Percentiles rank a stretch among this genome's conserved stretches.
Conservation (phyloP, 2,329 filamentous ascomycete species). For the Phialemoniopsis sp. region DNA sequence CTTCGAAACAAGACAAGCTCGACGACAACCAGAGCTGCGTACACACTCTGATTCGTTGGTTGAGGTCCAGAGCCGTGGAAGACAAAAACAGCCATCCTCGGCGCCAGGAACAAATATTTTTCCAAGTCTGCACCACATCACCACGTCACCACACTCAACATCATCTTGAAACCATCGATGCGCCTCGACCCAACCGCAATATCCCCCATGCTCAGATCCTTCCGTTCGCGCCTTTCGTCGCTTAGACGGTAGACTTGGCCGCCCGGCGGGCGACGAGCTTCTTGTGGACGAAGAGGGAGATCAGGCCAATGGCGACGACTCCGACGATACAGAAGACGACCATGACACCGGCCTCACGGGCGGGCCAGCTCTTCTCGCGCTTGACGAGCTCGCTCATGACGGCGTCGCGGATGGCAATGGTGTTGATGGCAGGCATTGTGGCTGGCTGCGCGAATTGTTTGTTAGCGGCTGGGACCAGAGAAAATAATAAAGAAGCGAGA, state of each 20-base stretch:
- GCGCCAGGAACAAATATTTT: too few species aligned
- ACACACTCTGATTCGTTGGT: too few species aligned
- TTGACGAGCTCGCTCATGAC: conserved; percentile 38
- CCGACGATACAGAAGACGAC: conserved; percentile 60
- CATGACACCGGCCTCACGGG: conserved; percentile 53
- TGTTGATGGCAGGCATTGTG: conserved; percentile 29
- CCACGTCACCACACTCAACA: too few species aligned
- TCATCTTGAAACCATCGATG: too few species aligned
- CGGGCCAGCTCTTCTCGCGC: conserved; percentile 53
- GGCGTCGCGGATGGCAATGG: conserved; percentile 23
- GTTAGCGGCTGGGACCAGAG: conserved; percentile 1
- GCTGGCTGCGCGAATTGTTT: conserved; percentile 1
- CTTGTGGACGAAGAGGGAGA: conserved; percentile 39
- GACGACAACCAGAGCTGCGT: too few species aligned
- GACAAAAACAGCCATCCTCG: too few species aligned
- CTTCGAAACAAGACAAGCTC: too few species aligned
- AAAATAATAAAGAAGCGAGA: conserved; percentile 3
- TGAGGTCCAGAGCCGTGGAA: too few species aligned
- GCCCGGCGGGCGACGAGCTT: conserved; percentile 22
- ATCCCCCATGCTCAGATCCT: background rate
- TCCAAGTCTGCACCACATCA: too few species aligned
- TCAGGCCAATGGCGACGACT: conserved; percentile 45
- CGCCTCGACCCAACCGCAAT: too few species aligned
- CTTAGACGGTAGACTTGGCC: conserved; percentile 14
- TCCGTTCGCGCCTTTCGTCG: background rate